Percentiles rank a stretch among this genome's conserved stretches.
phyloP scores from a whole-genome alignment of 106 monocot genomes.

The Dactylorhiza incarnata region DNA sequence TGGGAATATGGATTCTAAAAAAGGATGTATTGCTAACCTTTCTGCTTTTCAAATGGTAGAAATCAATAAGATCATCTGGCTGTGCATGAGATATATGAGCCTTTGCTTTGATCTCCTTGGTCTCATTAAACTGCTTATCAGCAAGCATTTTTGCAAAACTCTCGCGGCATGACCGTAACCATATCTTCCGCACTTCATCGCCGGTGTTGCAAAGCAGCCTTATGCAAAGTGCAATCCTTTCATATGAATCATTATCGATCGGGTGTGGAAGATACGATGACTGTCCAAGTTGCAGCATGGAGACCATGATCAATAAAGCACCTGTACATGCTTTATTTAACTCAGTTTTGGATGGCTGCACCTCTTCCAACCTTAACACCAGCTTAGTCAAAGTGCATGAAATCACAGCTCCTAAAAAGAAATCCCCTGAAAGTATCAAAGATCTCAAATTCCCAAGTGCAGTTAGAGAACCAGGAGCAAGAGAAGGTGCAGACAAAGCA shows the following conservation, averaged over 20 bases:
- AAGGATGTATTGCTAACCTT: constrained; percentile 34
- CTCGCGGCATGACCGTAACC: constrained; percentile 77
- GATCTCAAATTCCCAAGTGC: constrained; percentile 65
- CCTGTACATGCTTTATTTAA: constrained; percentile 44
- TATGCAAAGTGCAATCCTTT: constrained; percentile 75
- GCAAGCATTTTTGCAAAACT: constrained; percentile 87
- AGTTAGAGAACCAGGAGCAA: constrained; percentile 43
- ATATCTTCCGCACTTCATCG: constrained; percentile 75
- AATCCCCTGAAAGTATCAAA: constrained; percentile 67
- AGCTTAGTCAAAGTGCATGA: constrained; percentile 79
- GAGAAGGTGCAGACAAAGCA: constrained; percentile 34
- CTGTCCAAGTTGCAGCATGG: constrained; percentile 79
- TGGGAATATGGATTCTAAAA: background rate
- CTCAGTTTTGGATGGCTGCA: constrained; percentile 66
- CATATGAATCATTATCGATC: constrained; percentile 80
- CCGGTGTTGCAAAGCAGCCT: constrained; percentile 86
- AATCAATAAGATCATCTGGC: constrained; percentile 94
- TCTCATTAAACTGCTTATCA: constrained; percentile 82
- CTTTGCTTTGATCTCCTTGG: constrained; percentile 69
- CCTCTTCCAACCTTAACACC: constrained; percentile 75
- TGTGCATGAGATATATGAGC: constrained; percentile 75
- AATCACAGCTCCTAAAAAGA: constrained; percentile 72
- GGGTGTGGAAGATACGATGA: constrained; percentile 61
- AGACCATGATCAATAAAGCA: constrained; percentile 66
- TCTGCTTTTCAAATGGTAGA: constrained; percentile 86